A percentile compares a stretch with the other conserved stretches of the same genome.
phyloP scores from a whole-genome alignment of 2,329 filamentous ascomycete species.

The Arthrobotrys sinensis region DNA sequence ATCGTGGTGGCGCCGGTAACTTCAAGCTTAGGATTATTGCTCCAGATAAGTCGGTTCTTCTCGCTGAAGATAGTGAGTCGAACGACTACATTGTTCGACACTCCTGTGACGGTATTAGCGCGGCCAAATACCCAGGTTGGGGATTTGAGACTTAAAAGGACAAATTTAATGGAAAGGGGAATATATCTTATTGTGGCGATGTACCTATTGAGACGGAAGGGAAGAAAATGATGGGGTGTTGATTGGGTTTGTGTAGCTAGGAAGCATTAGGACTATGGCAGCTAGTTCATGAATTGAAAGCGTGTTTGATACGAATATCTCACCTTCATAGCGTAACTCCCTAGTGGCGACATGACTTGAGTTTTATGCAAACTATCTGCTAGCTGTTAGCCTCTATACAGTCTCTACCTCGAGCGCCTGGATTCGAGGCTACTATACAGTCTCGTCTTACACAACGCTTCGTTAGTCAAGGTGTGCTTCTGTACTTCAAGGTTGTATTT shows the following conservation, averaged over 20 bases:
- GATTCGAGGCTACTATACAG: too few species aligned
- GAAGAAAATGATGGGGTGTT: not conserved
- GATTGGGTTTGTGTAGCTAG: constrained; percentile 19
- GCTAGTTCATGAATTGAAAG: constrained; percentile 6
- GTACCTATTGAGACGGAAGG: not conserved
- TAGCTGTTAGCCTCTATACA: too few species aligned
- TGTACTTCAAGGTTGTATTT: too few species aligned
- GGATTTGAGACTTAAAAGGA: constrained; percentile 31
- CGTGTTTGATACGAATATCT: not conserved
- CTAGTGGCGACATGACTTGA: too few species aligned
- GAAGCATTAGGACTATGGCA: not conserved
- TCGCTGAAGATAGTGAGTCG: constrained; percentile 30
- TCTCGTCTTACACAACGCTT: too few species aligned
- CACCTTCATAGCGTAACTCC: too few species aligned
- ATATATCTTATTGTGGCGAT: not conserved
- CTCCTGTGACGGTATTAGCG: constrained; percentile 30
- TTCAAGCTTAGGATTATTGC: constrained; percentile 43
- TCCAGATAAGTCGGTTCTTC: constrained; percentile 29
- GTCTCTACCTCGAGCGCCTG: too few species aligned
- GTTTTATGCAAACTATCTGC: too few species aligned
- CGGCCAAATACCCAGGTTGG: constrained; percentile 32
- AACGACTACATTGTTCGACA: constrained; percentile 42
- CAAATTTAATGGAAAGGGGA: not conserved
- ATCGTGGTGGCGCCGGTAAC: constrained; percentile 31
- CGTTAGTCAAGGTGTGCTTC: too few species aligned